phyloP scores from a whole-genome alignment of 108 stramenopile species.

The Heterococcus sp. region DNA sequence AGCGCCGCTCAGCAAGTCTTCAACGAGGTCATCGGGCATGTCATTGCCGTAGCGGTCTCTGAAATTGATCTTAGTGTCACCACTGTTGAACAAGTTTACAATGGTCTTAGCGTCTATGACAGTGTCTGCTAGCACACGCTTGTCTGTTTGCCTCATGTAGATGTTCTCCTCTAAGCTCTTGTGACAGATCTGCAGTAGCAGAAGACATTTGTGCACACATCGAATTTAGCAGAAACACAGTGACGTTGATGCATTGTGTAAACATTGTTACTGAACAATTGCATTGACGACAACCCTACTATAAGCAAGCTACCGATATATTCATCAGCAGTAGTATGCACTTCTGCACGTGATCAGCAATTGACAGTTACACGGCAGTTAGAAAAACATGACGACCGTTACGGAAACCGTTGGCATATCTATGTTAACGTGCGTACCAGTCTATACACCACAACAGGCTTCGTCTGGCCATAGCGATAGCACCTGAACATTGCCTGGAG shows the following conservation, averaged over 20 bases:
- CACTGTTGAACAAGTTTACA: background rate
- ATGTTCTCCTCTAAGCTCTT: slow-evolving; percentile 42
- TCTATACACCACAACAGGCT: slow-evolving; percentile 52
- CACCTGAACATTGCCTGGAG: slow-evolving; percentile 58
- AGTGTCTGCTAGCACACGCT: slow-evolving; percentile 11
- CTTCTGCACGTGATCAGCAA: background rate
- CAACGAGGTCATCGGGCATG: background rate
- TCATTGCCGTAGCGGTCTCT: background rate
- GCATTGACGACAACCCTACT: background rate
- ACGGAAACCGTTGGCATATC: background rate
- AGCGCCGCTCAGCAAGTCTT: background rate
- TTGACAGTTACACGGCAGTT: background rate
- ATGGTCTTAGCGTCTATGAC: slow-evolving; percentile 28
- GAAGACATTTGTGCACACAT: background rate
- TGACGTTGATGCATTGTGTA: background rate
- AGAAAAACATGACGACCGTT: background rate
- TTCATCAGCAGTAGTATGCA: background rate
- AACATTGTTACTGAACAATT: background rate
- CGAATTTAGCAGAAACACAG: background rate
- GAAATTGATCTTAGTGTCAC: slow-evolving; percentile 7
- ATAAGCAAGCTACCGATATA: background rate
- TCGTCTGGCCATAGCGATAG: slow-evolving; percentile 53
- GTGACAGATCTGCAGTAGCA: slow-evolving; percentile 1
- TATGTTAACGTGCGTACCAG: slow-evolving; percentile 13
- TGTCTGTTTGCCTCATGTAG: slow-evolving; percentile 19